These are phyloP conservation scores for Litsea cubeba DNA, from an alignment of 164 flowering plant species.

Conservation along the genomic window DNA sequence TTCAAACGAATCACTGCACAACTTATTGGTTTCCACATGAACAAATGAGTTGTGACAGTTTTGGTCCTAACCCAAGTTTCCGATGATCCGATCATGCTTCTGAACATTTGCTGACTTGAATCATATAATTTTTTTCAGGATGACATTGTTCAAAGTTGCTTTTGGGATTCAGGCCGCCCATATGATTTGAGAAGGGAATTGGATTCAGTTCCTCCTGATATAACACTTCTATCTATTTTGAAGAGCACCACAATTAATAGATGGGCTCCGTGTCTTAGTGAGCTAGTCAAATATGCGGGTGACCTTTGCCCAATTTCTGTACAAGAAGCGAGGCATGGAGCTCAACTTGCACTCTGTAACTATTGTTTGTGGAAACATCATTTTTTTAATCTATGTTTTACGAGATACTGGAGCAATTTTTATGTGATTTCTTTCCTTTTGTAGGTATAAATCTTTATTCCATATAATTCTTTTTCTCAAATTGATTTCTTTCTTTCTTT, in stretches of 20 bases:
- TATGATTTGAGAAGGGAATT: constrained; percentile 87
- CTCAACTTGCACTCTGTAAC: not conserved
- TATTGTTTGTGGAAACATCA: not conserved
- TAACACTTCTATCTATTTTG: constrained; percentile 84
- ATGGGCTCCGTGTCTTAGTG: constrained; percentile 97
- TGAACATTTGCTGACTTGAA: not conserved
- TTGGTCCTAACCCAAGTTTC: no score
- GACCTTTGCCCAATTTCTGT: constrained; percentile 89
- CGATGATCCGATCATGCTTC: not conserved
- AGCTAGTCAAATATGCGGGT: constrained; percentile 87
- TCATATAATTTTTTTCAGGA: constrained; percentile 44
- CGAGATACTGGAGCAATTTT: no score
- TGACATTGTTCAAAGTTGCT: constrained; percentile 93
- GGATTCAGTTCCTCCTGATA: constrained; percentile 83
- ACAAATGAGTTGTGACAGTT: not conserved
- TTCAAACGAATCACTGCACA: not conserved
- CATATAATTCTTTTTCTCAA: no score
- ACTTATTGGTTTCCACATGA: not conserved
- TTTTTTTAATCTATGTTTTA: not conserved
- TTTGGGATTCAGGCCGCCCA: constrained; percentile 92
- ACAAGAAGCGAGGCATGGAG: constrained; percentile 83
- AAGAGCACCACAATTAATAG: constrained; percentile 91
- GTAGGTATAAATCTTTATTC: not conserved
- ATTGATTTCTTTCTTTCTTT: no score
- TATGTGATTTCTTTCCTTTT: not conserved